Evolutionary conservation across 164 flowering plant species (phyloP).

Genomic region (Magnolia sinica): DNA sequence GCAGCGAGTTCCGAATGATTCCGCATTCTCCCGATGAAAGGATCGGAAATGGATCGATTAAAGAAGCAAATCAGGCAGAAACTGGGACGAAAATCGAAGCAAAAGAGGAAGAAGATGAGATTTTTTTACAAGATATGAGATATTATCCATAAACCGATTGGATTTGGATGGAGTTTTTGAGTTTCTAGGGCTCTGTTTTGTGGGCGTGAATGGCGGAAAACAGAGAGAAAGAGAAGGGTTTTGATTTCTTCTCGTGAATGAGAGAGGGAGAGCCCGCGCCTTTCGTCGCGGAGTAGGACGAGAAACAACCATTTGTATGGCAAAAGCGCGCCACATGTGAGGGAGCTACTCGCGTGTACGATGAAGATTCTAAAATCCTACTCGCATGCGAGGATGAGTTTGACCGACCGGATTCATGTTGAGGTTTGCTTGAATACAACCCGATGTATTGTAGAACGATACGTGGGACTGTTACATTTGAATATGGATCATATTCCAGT

Average conservation of each 20-base stretch:
- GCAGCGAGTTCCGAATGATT: neutral
- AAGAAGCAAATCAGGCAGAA: neutral
- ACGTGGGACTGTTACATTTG: too few relatives aligned
- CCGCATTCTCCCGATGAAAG: neutral
- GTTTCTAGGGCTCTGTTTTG: neutral
- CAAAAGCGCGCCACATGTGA: slow-evolving; percentile 5
- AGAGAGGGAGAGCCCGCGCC: neutral
- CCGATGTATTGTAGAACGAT: too few relatives aligned
- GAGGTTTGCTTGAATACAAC: too few relatives aligned
- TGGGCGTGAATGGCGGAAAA: slow-evolving; percentile 7
- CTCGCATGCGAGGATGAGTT: too few relatives aligned
- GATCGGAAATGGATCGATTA: neutral
- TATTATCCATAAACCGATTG: too few relatives aligned
- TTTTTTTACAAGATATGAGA: neutral
- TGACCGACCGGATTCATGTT: too few relatives aligned
- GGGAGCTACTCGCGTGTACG: neutral
- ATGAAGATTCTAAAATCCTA: too few relatives aligned
- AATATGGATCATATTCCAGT: too few relatives aligned
- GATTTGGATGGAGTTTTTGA: slow-evolving; percentile 1
- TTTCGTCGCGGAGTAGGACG: neutral
- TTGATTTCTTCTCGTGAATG: neutral
- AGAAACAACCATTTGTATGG: neutral
- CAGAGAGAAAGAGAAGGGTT: neutral
- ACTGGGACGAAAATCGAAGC: neutral
- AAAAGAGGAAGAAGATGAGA: neutral